A percentile compares a stretch with the other conserved stretches of the same genome.
These are phyloP conservation scores for Berberis thunbergii DNA, from an alignment of 164 flowering plant genomes.

Conservation along the genomic window DNA sequence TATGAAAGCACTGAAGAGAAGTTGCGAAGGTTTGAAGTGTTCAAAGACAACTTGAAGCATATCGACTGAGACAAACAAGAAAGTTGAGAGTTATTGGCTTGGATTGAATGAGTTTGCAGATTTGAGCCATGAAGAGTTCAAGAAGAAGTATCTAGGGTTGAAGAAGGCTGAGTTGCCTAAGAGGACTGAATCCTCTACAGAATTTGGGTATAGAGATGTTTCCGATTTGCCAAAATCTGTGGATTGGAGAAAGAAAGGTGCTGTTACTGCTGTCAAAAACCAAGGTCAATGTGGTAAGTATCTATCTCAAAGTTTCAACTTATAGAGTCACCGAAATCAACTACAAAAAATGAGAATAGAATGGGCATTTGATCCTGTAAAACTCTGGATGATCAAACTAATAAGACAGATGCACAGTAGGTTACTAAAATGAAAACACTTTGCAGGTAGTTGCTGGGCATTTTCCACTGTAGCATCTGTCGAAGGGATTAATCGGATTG, in stretches of 20 bases:
- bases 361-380: too few relatives aligned
- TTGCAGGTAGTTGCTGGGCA: conserved; percentile 73
- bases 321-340: not conserved
- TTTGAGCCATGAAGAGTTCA: conserved; percentile 73
- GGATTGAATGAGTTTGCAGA: conserved; percentile 65
- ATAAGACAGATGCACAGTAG: too few relatives aligned
- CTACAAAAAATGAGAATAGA: too few relatives aligned
- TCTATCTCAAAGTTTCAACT: too few relatives aligned
- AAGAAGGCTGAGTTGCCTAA: conserved; percentile 18
- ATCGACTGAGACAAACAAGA: conserved; percentile 65
- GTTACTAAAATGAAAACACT: too few relatives aligned
- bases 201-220: conserved; percentile 30
- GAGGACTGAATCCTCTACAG: conserved; percentile 15
- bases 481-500: conserved; percentile 80
- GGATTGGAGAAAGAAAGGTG: conserved; percentile 90
- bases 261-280: conserved; percentile 67
- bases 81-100: conserved; percentile 57
- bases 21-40: conserved; percentile 54
- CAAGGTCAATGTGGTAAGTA: conserved; percentile 76
- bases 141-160: conserved; percentile 45
- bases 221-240: conserved; percentile 55
- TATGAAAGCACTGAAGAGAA: conserved; percentile 62
- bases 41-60: conserved; percentile 63
- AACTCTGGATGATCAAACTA: too few relatives aligned
- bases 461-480: conserved; percentile 87